Evolutionary conservation across 2,329 filamentous ascomycete genomes (phyloP).

Genomic region (Aureobasidium vineae): DNA sequence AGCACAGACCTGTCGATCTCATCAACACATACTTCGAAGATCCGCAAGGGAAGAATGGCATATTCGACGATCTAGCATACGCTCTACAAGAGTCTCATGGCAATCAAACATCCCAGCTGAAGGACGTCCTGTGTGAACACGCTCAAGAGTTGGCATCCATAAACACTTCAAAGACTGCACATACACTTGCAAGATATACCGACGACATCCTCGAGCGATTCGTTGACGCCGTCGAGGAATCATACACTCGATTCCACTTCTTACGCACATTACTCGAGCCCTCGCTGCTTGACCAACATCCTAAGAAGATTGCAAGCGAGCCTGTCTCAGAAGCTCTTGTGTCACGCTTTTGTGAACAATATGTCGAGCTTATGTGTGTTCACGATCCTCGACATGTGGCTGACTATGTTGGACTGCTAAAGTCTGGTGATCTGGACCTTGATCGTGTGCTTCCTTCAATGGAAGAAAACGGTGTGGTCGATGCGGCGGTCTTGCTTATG

Average conservation of each 20-base stretch:
- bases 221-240: constrained; percentile 60
- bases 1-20: constrained; percentile 76
- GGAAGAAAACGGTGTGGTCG: constrained; percentile 84
- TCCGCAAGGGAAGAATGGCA: constrained; percentile 65
- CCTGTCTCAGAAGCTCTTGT: constrained; percentile 41
- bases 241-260: constrained; percentile 71
- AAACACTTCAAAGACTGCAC: constrained; percentile 63
- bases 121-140: constrained; percentile 63
- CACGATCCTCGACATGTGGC: constrained; percentile 81
- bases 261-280: constrained; percentile 73
- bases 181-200: constrained; percentile 61
- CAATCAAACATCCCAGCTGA: constrained; percentile 71
- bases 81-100: constrained; percentile 67
- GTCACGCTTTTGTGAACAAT: constrained; percentile 71
- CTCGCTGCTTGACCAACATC: constrained; percentile 28
- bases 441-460: constrained; percentile 80
- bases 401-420: constrained; percentile 74
- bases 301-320: constrained; percentile 29
- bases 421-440: constrained; percentile 73
- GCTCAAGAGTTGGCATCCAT: constrained; percentile 65
- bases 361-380: constrained; percentile 86
- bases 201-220: constrained; percentile 65
- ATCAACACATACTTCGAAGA: constrained; percentile 84
- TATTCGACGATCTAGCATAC: constrained; percentile 77
- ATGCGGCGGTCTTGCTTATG: constrained; percentile 89